A percentile compares a stretch with the other conserved stretches of the same genome.
Conservation (phyloP, 2,329 filamentous ascomycete species). For the Nemania sp. region DNA sequence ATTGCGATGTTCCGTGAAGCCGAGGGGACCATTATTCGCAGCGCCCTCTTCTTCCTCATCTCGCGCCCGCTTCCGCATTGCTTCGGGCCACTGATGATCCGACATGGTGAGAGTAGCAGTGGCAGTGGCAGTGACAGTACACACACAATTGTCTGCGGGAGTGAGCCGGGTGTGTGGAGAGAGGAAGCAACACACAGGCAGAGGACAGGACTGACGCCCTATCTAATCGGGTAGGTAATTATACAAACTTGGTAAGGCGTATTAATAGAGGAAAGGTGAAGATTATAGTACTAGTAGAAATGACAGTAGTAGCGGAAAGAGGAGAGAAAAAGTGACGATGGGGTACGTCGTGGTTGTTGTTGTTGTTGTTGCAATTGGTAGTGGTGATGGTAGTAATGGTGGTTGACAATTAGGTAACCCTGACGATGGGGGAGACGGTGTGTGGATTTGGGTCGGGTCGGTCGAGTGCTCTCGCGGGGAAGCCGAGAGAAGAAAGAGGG, state of each 20-base stretch:
- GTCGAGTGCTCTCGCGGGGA: conserved; percentile 29
- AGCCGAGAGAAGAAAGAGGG: conserved; percentile 27
- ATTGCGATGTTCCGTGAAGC: conserved; percentile 52
- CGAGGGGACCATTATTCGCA: conserved; percentile 40
- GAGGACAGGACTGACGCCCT: neutral
- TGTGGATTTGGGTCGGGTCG: neutral
- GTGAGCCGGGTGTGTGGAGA: neutral
- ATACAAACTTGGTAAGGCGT: neutral
- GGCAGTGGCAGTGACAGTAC: neutral
- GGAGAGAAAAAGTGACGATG: neutral
- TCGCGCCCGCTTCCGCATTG: conserved; percentile 48
- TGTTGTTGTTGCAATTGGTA: too few relatives aligned
- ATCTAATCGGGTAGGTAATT: neutral
- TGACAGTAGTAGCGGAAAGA: neutral
- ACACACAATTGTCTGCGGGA: neutral
- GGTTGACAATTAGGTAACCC: conserved; percentile 21
- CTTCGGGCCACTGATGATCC: conserved; percentile 34
- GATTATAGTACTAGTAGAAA: neutral
- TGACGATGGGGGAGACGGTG: neutral
- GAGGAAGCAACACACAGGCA: neutral
- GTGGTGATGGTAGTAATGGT: too few relatives aligned
- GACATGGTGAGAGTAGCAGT: conserved; percentile 26
- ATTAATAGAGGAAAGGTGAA: conserved; percentile 12
- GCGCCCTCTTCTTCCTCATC: conserved; percentile 47
- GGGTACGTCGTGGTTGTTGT: too few relatives aligned